A percentile compares a stretch with the other conserved stretches of the same genome.
Evolutionary conservation across 441 rosid genomes (phyloP).

Genomic region (Adansonia madagascariensis): DNA sequence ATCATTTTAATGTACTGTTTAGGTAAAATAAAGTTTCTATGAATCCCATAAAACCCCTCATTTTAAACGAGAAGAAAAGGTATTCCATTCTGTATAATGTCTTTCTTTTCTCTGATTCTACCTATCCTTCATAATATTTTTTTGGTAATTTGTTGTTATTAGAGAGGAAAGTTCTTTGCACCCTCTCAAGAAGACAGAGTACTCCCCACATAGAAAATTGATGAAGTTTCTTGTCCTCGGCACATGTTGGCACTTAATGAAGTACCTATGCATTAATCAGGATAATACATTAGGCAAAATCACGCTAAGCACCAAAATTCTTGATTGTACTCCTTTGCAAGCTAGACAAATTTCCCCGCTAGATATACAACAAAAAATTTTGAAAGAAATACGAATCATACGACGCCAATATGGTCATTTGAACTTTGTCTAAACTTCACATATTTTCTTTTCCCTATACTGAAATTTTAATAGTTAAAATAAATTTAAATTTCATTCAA

Average conservation of each 20-base stretch:
- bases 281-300: not conserved
- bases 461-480: not conserved
- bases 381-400: constrained; percentile 3
- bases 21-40: not conserved
- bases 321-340: not conserved
- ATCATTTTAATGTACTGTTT: not conserved
- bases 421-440: not conserved
- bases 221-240: constrained; percentile 4
- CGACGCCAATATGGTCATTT: not conserved
- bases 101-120: not conserved
- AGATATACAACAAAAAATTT: not conserved
- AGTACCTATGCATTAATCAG: not conserved
- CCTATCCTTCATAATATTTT: constrained; percentile 5
- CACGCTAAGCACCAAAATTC: not conserved
- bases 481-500: not conserved
- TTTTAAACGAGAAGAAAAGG: not conserved
- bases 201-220: not conserved
- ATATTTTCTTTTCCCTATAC: not conserved
- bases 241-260: constrained; percentile 12
- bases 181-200: constrained; percentile 9
- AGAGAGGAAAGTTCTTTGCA: constrained; percentile 26
- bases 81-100: not conserved
- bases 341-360: not conserved
- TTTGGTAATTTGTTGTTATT: not conserved
- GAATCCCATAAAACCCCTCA: not conserved